Conservation (phyloP, 352 stramenopile genomes). For the Globisporangium camurandrum region DNA sequence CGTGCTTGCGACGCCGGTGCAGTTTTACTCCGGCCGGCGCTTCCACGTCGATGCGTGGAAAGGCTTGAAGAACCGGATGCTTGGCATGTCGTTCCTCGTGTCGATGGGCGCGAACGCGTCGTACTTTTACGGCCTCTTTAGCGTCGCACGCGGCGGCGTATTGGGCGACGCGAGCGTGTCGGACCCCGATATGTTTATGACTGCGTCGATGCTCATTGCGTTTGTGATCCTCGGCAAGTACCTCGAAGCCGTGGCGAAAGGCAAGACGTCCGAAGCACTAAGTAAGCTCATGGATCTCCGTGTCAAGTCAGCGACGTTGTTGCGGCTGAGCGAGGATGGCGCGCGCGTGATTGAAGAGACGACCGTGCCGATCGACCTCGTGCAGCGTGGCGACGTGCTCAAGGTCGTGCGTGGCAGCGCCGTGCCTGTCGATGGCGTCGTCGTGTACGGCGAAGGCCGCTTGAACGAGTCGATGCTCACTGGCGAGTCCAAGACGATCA, state of each 20-base stretch:
- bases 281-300: conserved; percentile 95
- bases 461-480: conserved; percentile 95
- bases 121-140: conserved; percentile 94
- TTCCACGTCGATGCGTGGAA: conserved; percentile 95
- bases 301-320: conserved; percentile 90
- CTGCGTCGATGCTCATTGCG: conserved; percentile 95
- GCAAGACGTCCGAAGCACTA: conserved; percentile 92
- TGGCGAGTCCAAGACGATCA: conserved; percentile 91
- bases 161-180: conserved; percentile 60
- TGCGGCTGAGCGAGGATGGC: conserved; percentile 72
- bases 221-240: conserved; percentile 99
- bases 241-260: conserved; percentile 91
- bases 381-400: conserved; percentile 91
- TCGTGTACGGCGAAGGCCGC: conserved; percentile 86
- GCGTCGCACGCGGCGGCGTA: conserved; percentile 64
- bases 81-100: conserved; percentile 97
- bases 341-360: conserved; percentile 60
- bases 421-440: conserved; percentile 90
- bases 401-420: conserved; percentile 90
- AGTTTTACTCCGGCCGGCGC: conserved; percentile 89
- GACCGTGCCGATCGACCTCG: conserved; percentile 74
- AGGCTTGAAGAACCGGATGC: conserved; percentile 78
- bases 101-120: conserved; percentile 94
- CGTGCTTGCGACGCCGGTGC: conserved; percentile 91
- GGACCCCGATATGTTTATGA: conserved; percentile 94